Conservation (phyloP, 257 asterid species). For the Verbena officinalis region DNA sequence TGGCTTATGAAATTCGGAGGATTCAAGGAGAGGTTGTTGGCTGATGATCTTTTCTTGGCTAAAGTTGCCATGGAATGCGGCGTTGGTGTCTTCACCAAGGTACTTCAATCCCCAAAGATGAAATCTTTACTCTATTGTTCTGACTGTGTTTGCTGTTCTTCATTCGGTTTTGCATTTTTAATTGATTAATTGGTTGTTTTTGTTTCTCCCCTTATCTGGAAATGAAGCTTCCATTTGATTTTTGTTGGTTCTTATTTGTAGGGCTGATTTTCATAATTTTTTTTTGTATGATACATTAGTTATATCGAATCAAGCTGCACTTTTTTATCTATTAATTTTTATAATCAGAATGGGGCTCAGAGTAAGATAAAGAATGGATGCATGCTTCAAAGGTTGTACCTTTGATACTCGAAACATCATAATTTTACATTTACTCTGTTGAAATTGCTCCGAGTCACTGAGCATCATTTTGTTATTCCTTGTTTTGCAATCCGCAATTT, state of each 20-base stretch:
- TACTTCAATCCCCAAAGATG: slow-evolving; percentile 20
- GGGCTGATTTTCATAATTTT: background rate
- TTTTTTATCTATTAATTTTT: background rate
- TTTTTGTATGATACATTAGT: no score
- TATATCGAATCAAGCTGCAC: no score
- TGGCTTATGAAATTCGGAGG: slow-evolving; percentile 90
- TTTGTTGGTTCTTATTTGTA: background rate
- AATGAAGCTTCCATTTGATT: background rate
- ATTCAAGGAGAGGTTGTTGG: slow-evolving; percentile 90
- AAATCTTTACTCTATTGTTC: background rate
- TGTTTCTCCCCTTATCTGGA: background rate
- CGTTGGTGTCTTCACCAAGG: slow-evolving; percentile 96
- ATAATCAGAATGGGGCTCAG: no score
- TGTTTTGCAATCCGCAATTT: background rate
- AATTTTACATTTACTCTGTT: background rate
- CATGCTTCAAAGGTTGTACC: background rate
- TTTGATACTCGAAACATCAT: background rate
- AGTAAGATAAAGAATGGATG: no score
- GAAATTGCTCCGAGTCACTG: background rate
- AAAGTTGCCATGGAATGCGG: slow-evolving; percentile 91
- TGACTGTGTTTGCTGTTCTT: background rate
- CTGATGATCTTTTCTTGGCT: slow-evolving; percentile 93
- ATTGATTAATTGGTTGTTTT: background rate
- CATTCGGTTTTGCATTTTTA: background rate
- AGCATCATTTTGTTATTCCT: background rate